Conservation (phyloP, 176 grass and related monocot species). For the Carex pumila region DNA sequence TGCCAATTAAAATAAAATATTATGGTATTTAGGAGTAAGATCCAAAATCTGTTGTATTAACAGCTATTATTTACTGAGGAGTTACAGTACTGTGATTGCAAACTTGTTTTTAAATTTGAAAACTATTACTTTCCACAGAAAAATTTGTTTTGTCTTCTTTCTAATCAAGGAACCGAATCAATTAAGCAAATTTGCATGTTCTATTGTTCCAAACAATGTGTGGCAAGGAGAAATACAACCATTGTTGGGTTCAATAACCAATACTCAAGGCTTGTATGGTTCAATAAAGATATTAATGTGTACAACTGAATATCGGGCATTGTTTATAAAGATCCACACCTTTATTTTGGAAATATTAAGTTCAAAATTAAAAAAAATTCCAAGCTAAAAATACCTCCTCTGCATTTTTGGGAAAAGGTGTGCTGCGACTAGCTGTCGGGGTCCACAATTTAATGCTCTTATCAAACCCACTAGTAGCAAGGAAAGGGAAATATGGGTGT, state of each 20-base stretch:
- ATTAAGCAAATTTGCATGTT: not conserved
- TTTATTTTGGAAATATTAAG: not conserved
- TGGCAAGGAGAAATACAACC: not conserved
- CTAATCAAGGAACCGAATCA: not conserved
- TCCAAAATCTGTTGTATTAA: not conserved
- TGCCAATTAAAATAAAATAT: not conserved
- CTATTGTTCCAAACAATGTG: not conserved
- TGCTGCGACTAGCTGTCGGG: conserved; percentile 24
- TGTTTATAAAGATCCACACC: not conserved
- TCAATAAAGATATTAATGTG: not conserved
- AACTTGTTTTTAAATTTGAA: not conserved
- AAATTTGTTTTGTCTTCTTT: not conserved
- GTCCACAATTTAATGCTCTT: conserved; percentile 65
- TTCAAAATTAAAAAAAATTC: not conserved
- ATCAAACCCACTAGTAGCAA: conserved; percentile 77
- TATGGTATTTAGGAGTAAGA: not conserved
- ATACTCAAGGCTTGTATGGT: not conserved
- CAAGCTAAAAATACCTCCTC: conserved; percentile 33
- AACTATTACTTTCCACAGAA: not conserved
- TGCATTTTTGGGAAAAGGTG: conserved; percentile 43
- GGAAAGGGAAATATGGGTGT: conserved; percentile 58
- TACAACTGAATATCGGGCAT: not conserved
- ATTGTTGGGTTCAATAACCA: not conserved
- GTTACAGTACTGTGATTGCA: not conserved
- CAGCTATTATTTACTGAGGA: not conserved